A percentile compares a stretch with the other conserved stretches of the same genome.
phyloP scores from a whole-genome alignment of 208 protist genomes.

The Trypanosoma theileri region DNA sequence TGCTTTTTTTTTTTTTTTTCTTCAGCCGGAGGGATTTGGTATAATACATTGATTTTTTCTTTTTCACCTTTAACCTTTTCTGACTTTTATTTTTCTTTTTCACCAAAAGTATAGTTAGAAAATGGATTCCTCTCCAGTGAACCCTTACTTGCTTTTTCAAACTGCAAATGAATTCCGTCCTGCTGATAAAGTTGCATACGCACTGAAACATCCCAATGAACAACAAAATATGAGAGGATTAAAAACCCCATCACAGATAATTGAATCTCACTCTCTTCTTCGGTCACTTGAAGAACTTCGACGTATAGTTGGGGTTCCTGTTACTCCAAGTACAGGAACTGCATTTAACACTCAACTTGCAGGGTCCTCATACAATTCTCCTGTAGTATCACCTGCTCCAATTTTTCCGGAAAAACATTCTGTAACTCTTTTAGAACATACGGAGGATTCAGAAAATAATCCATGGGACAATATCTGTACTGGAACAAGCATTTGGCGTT shows the following conservation, averaged over 20 bases:
- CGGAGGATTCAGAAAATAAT: constrained; percentile 45
- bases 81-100: neutral
- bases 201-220: constrained; percentile 34
- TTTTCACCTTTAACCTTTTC: neutral
- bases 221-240: constrained; percentile 4
- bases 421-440: constrained; percentile 29
- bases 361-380: constrained; percentile 2
- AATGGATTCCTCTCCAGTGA: constrained; percentile 79
- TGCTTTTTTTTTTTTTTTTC: too few relatives aligned
- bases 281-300: constrained; percentile 29
- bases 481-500: constrained; percentile 63
- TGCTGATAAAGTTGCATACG: constrained; percentile 70
- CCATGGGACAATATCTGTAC: constrained; percentile 65
- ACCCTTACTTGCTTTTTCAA: constrained; percentile 74
- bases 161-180: constrained; percentile 61
- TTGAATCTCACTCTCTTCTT: constrained; percentile 15
- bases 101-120: constrained; percentile 19
- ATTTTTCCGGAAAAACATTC: constrained; percentile 26
- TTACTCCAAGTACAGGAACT: constrained; percentile 42
- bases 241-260: constrained; percentile 1
- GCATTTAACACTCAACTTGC: constrained; percentile 24
- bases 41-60: neutral
- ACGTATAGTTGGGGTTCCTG: constrained; percentile 16
- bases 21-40: neutral
- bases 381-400: constrained; percentile 7